Conservation (phyloP, 257 asterid genomes). For the Solanum verrucosum region DNA sequence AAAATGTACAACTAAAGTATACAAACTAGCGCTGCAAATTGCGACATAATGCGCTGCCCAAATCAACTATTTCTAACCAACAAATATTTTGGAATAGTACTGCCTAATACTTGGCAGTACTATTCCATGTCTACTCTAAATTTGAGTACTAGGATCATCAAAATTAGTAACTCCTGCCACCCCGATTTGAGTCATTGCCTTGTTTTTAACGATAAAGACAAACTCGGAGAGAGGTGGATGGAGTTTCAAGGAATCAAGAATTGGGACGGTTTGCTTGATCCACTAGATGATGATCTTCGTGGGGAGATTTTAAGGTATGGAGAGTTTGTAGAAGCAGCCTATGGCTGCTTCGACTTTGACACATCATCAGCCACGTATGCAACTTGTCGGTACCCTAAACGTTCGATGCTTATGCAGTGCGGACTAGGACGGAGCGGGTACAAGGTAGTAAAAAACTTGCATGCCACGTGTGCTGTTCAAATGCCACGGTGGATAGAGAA, state of each 20-base stretch:
- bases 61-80: not conserved
- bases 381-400: not conserved
- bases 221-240: not conserved
- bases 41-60: not conserved
- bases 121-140: not conserved
- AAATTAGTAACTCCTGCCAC: not conserved
- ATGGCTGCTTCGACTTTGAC: not conserved
- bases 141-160: not conserved
- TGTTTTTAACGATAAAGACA: not conserved
- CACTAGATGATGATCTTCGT: not conserved
- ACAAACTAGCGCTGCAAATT: not conserved
- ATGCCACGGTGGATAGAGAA: slow-evolving; percentile 49
- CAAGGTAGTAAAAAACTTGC: slow-evolving; percentile 6
- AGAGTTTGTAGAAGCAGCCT: not conserved
- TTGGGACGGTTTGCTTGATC: not conserved
- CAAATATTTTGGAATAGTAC: not conserved
- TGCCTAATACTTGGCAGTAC: not conserved
- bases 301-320: not conserved
- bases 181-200: not conserved
- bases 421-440: not conserved
- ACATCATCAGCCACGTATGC: not conserved
- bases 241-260: not conserved
- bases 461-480: slow-evolving; percentile 71
- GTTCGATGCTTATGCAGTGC: not conserved
- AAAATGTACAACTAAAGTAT: not conserved